A percentile compares a stretch with the other conserved stretches of the same genome.
Evolutionary conservation across 306 rosid genomes (phyloP).

Genomic region (Macrotyloma uniflorum): DNA sequence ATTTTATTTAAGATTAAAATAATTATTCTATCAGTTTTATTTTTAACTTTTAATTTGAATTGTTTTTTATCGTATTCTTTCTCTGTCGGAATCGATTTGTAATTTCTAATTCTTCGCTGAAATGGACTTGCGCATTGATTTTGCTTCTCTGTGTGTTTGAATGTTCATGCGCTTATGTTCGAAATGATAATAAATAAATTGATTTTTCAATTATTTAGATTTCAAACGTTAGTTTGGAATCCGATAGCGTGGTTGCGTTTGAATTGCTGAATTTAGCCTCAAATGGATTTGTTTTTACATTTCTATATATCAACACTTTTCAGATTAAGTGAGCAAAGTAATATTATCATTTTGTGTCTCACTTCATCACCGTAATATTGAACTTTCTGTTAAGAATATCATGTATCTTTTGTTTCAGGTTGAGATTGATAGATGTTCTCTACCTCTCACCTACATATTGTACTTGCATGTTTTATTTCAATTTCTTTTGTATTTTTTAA

Average conservation of each 20-base stretch:
- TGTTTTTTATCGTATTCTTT: background rate
- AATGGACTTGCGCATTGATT: constrained; percentile 13
- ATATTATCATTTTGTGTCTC: background rate
- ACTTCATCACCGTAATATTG: background rate
- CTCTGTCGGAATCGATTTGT: background rate
- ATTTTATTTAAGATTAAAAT: background rate
- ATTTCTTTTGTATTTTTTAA: background rate
- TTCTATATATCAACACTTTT: background rate
- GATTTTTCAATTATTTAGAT: background rate
- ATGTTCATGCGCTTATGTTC: background rate
- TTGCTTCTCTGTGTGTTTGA: background rate
- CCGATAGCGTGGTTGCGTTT: background rate
- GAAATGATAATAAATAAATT: background rate
- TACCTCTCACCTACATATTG: background rate
- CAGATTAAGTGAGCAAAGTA: background rate
- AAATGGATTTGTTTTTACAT: too few species aligned
- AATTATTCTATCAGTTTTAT: background rate
- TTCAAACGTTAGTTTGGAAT: background rate
- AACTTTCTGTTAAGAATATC: constrained; percentile 5
- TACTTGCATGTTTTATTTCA: background rate
- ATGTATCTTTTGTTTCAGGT: background rate
- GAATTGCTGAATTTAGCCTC: background rate
- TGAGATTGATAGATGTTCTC: constrained; percentile 11
- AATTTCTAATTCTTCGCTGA: background rate
- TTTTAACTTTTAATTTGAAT: background rate